phyloP scores from a whole-genome alignment of 176 grass and related monocot species.

The Oryza australiensis region DNA sequence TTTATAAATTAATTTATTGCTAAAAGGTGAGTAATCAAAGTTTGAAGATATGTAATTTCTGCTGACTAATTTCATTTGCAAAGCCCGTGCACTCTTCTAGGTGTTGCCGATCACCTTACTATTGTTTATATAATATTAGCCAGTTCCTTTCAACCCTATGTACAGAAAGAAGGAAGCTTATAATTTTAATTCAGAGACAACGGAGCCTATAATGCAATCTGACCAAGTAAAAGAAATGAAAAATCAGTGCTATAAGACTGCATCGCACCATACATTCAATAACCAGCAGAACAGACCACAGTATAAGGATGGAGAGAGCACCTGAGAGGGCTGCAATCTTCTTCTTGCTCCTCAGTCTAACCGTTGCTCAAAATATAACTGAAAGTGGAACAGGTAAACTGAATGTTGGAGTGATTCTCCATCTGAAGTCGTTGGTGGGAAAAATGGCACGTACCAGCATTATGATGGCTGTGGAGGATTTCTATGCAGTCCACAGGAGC shows the following conservation, averaged over 20 bases:
- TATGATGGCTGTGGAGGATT: slow-evolving; percentile 53
- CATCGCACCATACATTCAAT: neutral
- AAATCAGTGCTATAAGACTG: neutral
- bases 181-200: neutral
- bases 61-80: no score
- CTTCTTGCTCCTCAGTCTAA: neutral
- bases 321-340: neutral
- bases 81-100: no score
- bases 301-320: neutral
- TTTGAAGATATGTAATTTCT: no score
- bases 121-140: no score
- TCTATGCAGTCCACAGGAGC: slow-evolving; percentile 40
- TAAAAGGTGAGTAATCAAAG: no score
- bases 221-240: neutral
- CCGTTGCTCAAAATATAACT: neutral
- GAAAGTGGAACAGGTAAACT: neutral
- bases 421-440: slow-evolving; percentile 36
- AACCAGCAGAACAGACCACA: neutral
- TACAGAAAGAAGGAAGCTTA: neutral
- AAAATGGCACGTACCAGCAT: slow-evolving; percentile 47
- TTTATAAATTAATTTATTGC: no score
- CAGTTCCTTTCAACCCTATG: no score
- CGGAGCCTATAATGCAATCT: neutral
- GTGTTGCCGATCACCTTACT: no score
- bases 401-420: slow-evolving; percentile 47